Evolutionary conservation across 352 stramenopile genomes (phyloP).

Genomic region (Globisporangium perplexum): DNA sequence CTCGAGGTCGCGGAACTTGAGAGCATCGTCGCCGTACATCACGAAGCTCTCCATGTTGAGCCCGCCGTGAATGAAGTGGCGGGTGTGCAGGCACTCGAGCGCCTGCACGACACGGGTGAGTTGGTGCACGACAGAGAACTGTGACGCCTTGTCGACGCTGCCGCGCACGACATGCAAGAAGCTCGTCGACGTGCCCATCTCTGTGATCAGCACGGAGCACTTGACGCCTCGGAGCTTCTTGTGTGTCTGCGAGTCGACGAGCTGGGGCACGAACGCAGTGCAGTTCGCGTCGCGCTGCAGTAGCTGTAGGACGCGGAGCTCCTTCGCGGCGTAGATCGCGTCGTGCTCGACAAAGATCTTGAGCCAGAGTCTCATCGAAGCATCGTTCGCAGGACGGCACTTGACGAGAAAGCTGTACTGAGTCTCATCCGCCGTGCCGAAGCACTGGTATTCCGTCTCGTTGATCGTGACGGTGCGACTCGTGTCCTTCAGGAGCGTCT

Average conservation of each 20-base stretch:
- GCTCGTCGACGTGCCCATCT: slow-evolving; percentile 30
- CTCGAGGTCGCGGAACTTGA: slow-evolving; percentile 52
- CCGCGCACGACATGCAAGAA: slow-evolving; percentile 29
- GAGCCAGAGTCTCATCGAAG: slow-evolving; percentile 18
- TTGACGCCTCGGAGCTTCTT: slow-evolving; percentile 21
- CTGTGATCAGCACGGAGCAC: slow-evolving; percentile 45
- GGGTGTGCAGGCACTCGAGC: slow-evolving; percentile 37
- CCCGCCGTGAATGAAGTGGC: slow-evolving; percentile 45
- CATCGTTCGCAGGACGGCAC: slow-evolving; percentile 13
- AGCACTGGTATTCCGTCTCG: slow-evolving; percentile 5
- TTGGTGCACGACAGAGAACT: slow-evolving; percentile 25
- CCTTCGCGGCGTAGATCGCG: slow-evolving; percentile 33
- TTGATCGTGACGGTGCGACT: slow-evolving; percentile 6
- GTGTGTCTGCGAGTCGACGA: slow-evolving; percentile 30
- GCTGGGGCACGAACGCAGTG: slow-evolving; percentile 24
- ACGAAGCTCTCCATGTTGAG: slow-evolving; percentile 37
- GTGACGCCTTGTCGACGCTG: slow-evolving; percentile 22
- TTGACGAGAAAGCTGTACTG: slow-evolving; percentile 34
- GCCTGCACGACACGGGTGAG: slow-evolving; percentile 31
- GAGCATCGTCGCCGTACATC: slow-evolving; percentile 24
- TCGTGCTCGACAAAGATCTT: slow-evolving; percentile 65
- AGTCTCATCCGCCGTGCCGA: slow-evolving; percentile 29
- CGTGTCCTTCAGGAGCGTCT: slow-evolving; percentile 6
- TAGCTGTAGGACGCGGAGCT: slow-evolving; percentile 45
- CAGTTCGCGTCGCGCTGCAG: slow-evolving; percentile 22